Evolutionary conservation across 495 filamentous ascomycete genomes (phyloP), one percentile per base, ranked within the genome.

Genomic region (Penicillium verhagenii): DNA sequence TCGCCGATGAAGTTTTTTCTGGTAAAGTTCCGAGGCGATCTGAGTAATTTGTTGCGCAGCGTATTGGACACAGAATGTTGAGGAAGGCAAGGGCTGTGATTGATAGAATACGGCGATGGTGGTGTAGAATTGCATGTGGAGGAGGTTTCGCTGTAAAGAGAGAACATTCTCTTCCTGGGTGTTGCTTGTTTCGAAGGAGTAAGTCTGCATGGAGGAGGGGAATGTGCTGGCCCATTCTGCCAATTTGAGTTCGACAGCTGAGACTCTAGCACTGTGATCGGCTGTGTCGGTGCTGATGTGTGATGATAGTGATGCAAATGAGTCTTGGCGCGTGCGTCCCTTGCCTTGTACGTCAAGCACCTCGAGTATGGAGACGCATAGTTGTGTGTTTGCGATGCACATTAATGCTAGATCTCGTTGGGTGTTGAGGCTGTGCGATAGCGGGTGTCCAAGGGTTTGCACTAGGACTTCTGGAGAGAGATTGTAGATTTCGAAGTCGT

Each of bases 101-200:
- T 65, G 61, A 28, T 65, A 56, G 35, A 65, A 54, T 2, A 65
- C 58, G 24, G 58, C 58, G 25, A 65, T 47, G 4, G 58, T 52
- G 8, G 58, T 61, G 20, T 56, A 58, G 47, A 61, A 65, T 23
- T 52, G 42, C 44, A 65, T 53, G 19, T 65, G 58, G 24, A 65
- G 56, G 33, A 55, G 43, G 19, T 49, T 55, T n/a, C 52, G 51
- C 9, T 65, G 61, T 4, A 65, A 24, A 13, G 46, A 29, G 25
- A 65, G n/a, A 6, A 42, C 44, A 1, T 47, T 38, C 1, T 58
- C 38, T 26, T 58, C 54, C 11, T 56, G 8, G 14, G 21, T 24
- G 28, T 24, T 28, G 23, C 28, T 25, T n/a, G 28, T 25, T 11
- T 57, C 50, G 6, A 49, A 4, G 1, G 56, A 29, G 13, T 47